phyloP scores from a whole-genome alignment of 116 monocot genomes.

The Dioscorea cayenensis region DNA sequence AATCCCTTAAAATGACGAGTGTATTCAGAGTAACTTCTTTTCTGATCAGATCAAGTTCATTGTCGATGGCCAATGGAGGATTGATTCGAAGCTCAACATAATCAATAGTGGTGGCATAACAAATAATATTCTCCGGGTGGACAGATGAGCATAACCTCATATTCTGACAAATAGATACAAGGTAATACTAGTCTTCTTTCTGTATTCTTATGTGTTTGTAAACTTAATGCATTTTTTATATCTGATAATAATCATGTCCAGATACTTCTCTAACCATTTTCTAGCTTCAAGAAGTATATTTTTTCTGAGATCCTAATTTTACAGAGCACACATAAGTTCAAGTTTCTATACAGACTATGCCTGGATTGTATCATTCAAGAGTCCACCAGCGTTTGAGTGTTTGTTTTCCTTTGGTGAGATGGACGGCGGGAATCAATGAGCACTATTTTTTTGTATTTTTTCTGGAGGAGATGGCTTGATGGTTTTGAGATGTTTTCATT shows the following conservation, averaged over 20 bases:
- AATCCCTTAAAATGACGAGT: neutral
- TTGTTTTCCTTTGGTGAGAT: too few relatives aligned
- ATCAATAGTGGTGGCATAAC: constrained; percentile 30
- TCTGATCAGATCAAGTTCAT: constrained; percentile 72
- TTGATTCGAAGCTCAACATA: constrained; percentile 45
- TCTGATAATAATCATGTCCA: too few relatives aligned
- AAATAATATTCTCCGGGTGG: constrained; percentile 69
- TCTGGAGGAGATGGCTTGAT: neutral
- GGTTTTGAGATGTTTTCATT: neutral
- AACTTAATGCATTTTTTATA: neutral
- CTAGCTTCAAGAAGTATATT: neutral
- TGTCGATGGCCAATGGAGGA: constrained; percentile 73
- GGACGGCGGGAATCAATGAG: too few relatives aligned
- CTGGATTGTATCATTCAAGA: neutral
- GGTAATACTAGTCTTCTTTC: neutral
- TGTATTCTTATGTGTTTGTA: neutral
- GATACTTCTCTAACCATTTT: too few relatives aligned
- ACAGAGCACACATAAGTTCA: neutral
- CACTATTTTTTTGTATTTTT: too few relatives aligned
- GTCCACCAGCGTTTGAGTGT: neutral
- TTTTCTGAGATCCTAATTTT: neutral
- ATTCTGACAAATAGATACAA: neutral
- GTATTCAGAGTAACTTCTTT: neutral
- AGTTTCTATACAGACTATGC: neutral
- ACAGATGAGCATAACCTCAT: constrained; percentile 10